Percentiles rank a stretch among this genome's conserved stretches.
These are phyloP conservation scores for Gaillardinia entomophila DNA, from an alignment of 805 yeast genomes.

Conservation along the genomic window DNA sequence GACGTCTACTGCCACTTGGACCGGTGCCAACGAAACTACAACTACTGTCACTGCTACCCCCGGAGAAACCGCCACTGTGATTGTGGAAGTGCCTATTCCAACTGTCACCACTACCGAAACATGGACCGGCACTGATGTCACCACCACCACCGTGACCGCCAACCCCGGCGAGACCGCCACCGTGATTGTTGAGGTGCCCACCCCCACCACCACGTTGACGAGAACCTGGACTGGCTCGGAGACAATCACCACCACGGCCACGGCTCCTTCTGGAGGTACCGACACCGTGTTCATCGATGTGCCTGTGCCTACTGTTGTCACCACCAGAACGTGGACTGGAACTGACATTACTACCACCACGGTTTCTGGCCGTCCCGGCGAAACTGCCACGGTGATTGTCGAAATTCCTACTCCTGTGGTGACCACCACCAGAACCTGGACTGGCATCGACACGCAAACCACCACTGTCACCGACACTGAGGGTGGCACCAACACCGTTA, in stretches of 20 bases:
- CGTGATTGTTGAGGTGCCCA: background rate
- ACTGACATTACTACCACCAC: slow-evolving; percentile 1
- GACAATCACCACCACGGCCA: slow-evolving; percentile 2
- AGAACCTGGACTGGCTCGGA: slow-evolving; percentile 7
- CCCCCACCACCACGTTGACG: background rate
- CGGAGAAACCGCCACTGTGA: slow-evolving; percentile 2
- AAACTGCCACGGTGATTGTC: slow-evolving; percentile 3
- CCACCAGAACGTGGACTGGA: slow-evolving; percentile 5
- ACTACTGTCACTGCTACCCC: slow-evolving; percentile 1
- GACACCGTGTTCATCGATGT: slow-evolving; percentile 8
- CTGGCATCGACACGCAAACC: slow-evolving; percentile 4
- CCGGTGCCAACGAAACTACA: slow-evolving; percentile 3
- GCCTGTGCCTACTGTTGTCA: slow-evolving; percentile 4
- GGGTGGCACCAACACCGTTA: slow-evolving; percentile 4
- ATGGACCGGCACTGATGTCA: background rate
- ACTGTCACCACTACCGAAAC: background rate
- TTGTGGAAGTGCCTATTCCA: slow-evolving; percentile 7
- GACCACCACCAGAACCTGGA: slow-evolving; percentile 5
- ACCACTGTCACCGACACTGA: slow-evolving; percentile 2
- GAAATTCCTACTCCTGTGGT: slow-evolving; percentile 6
- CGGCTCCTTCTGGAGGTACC: slow-evolving; percentile 2
- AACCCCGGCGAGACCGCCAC: background rate
- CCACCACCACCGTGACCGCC: background rate
- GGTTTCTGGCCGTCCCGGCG: slow-evolving; percentile 1
- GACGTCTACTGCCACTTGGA: slow-evolving; percentile 2